Base-by-base conservation (phyloP, 805 yeast genomes). In the Candida nonsorbophila region DNA sequence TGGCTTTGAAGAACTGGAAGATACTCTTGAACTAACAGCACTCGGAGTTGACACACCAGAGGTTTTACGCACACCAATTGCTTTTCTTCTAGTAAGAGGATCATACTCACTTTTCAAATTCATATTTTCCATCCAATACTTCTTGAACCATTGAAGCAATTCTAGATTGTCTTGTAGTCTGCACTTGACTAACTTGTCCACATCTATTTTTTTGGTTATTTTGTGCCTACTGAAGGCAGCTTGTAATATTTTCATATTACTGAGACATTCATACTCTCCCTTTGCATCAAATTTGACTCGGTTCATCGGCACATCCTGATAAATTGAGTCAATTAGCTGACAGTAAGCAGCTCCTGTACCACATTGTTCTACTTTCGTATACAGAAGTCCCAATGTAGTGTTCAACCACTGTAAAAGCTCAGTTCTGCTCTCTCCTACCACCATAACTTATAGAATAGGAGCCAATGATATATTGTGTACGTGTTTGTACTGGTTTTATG, bases 311-410 rank as follows among this genome's bases (percentile, higher is more conserved):
- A 92, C 69, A 42, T 86, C 95, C 7, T 81, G 78, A 45, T 68
- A 84, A 12, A 92, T 77, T 6, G 87, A 75, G 54, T 92, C 97
- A 64, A 90, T 68, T 22, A 92, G 71, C 60, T 88, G 96, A 55
- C 97, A 87, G 52, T 85, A 90, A 1, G 86, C 90, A 1, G 96
- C 96, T 2, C 99, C 99, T 2, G 83, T 75, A 11, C 99, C 99
- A 50, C 96, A 80, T 55, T 88, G 88, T 51, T 92, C 98, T 2
- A 92, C 81, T 50, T 83, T 85, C 20, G 76, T 66, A 45, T 84
- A 74, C 38, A 77, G 65, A 23, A 87, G 55, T 24, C 71, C 71
- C 26, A 86, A 65, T 3, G 84, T 69, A 24, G 72, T 66, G 48
- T 90, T 90, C 41, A 92, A 67, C 97, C 97, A 92, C 32, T 69